Percentiles rank a stretch among this genome's conserved stretches.
These are phyloP conservation scores for Termitomyces sp. DNA, from an alignment of 768 basidiomycete species.

Conservation along the genomic window DNA sequence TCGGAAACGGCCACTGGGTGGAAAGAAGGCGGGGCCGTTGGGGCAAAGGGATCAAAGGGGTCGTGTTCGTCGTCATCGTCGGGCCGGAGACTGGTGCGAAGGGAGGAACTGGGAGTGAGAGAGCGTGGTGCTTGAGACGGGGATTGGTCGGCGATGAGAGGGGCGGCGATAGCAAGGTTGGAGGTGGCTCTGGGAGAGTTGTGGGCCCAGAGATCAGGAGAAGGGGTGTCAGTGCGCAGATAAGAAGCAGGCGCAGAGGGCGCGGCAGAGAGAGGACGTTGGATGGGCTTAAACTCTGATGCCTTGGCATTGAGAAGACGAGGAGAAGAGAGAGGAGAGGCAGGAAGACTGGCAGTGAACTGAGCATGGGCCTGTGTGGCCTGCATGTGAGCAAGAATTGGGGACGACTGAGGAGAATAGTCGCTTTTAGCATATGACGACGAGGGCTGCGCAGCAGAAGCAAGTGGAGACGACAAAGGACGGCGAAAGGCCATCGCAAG, in stretches of 20 bases:
- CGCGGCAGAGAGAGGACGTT: conserved; percentile 72
- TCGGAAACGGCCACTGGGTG: conserved; percentile 61
- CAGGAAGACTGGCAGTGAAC: conserved; percentile 75
- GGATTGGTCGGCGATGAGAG: conserved; percentile 69
- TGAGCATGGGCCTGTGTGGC: conserved; percentile 52
- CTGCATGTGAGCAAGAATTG: conserved; percentile 53
- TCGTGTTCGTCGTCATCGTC: conserved; percentile 70
- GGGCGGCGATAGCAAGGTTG: conserved; percentile 89
- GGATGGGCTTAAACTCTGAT: conserved; percentile 81
- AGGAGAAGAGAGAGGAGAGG: conserved; percentile 82
- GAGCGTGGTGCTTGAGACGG: conserved; percentile 39
- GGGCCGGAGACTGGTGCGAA: conserved; percentile 58
- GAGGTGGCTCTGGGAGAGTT: conserved; percentile 63
- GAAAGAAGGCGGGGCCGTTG: conserved; percentile 45
- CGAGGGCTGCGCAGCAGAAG: conserved; percentile 38
- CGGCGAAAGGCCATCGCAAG: conserved; percentile 68
- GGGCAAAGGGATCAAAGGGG: conserved; percentile 74
- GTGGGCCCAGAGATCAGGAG: conserved; percentile 88
- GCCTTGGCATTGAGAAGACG: conserved; percentile 87
- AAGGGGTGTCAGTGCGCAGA: conserved; percentile 72
- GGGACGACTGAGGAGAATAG: conserved; percentile 63
- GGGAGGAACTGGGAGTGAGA: conserved; percentile 62
- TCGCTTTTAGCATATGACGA: conserved; percentile 47
- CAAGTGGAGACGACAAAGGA: conserved; percentile 71
- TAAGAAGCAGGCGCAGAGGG: conserved; percentile 55